These are phyloP conservation scores for Irpex lacteus DNA, from an alignment of 1,284 basidiomycete genomes.

Conservation along the genomic window DNA sequence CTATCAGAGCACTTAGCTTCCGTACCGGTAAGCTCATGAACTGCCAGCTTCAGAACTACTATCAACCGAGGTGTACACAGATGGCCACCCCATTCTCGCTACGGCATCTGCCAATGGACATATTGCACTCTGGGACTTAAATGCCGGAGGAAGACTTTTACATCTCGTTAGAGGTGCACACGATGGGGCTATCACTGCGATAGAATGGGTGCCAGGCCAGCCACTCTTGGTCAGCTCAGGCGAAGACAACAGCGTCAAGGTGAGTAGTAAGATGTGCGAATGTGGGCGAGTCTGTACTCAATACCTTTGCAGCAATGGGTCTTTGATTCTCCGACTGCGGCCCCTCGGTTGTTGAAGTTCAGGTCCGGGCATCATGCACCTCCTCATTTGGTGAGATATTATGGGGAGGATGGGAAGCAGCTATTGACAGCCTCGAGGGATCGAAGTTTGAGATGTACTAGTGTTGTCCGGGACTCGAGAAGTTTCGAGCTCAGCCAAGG, in stretches of 20 bases:
- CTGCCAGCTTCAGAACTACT: neutral
- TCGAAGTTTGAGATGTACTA: slow-evolving; percentile 85
- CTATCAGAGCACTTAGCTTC: slow-evolving; percentile 78
- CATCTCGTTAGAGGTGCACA: slow-evolving; percentile 87
- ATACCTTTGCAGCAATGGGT: slow-evolving; percentile 82
- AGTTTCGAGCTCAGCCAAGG: slow-evolving; percentile 96
- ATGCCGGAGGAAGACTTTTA: slow-evolving; percentile 75
- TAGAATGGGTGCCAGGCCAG: slow-evolving; percentile 91
- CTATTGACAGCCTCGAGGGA: slow-evolving; percentile 87
- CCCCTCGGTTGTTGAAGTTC: slow-evolving; percentile 88
- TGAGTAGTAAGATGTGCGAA: slow-evolving; percentile 25
- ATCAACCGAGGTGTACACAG: slow-evolving; percentile 36
- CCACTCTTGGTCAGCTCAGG: slow-evolving; percentile 85
- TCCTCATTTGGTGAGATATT: slow-evolving; percentile 91
- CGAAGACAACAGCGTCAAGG: slow-evolving; percentile 93
- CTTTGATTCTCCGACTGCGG: slow-evolving; percentile 86
- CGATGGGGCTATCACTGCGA: slow-evolving; percentile 73
- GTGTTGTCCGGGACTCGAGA: slow-evolving; percentile 90
- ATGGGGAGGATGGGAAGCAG: slow-evolving; percentile 95
- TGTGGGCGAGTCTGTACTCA: neutral
- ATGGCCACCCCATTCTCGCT: slow-evolving; percentile 85
- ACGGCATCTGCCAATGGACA: slow-evolving; percentile 86
- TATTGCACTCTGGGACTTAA: slow-evolving; percentile 89
- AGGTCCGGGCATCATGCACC: slow-evolving; percentile 91
- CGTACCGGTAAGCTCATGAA: slow-evolving; percentile 63